Base-by-base conservation (phyloP, 2,329 filamentous ascomycete genomes). In the Penicillium hesseltinei region DNA sequence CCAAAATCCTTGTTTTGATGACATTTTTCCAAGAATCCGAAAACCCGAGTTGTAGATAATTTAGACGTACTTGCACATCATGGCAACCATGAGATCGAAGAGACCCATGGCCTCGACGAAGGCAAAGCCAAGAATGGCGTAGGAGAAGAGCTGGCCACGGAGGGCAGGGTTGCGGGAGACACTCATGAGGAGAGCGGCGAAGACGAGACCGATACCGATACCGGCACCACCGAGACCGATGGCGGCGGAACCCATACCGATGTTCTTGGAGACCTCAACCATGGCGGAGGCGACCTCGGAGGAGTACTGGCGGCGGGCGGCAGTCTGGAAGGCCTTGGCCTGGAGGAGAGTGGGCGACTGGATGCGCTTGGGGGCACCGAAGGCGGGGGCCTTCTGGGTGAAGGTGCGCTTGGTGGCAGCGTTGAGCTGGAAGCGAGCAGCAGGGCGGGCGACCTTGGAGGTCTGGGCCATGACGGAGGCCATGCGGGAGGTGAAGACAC, bases 131-230 rank as follows among this genome's bases (percentile, higher is more conserved):
- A 94, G 84, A 89, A 94, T 93, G 86, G 90, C 90, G 83, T 94
- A 93, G 71, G 89, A 90, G 89, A 94, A 96, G 76, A 96, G 90
- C 87, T 95, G 91, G 79, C 90, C 91, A 83, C 90, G 89, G 83
- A 95, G 90, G 77, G 89, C 89, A 76, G 91, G 91, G 90, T 96
- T 96, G 84, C 91, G 90, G 84, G 91, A 90, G 79, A 94, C 90
- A 82, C 87, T 87, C 81, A 90, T 88, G 77, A 95, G 85, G 78
- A 95, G 90, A 75, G 90, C 88, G 77, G 89, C 90, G 87, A 95
- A 95, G 77, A 95, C 91, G 77, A 93, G 87, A 85, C 91, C 91
- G 81, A 94, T 95, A 90, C 91, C 91, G 80, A 94, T 91, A 91
- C 90, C 89, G 77, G 90, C 89, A 88, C 89, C 89, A 77, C 89